Evolutionary conservation across 129 eudicot genomes (phyloP).

Genomic region (Ambrosia artemisiifolia): DNA sequence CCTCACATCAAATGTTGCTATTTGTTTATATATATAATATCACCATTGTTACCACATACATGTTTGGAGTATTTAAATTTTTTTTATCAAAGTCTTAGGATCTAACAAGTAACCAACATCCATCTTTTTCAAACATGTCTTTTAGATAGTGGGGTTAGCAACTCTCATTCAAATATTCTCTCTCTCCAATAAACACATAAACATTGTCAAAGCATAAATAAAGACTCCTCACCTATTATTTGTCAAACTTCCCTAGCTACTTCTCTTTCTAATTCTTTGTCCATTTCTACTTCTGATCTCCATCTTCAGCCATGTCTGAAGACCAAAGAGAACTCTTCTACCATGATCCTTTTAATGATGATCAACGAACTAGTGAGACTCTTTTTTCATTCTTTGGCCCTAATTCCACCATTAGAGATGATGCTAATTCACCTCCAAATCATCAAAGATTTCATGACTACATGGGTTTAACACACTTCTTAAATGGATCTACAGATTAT

Average conservation of each 20-base stretch:
- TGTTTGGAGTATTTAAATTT: neutral
- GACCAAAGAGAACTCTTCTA: conserved; percentile 58
- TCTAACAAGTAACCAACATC: conserved; percentile 32
- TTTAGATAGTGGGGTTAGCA: conserved; percentile 49
- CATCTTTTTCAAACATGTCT: conserved; percentile 53
- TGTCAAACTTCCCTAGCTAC: conserved; percentile 41
- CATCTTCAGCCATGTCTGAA: conserved; percentile 54
- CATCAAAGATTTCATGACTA: conserved; percentile 43
- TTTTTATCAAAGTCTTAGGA: conserved; percentile 19
- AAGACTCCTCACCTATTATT: conserved; percentile 47
- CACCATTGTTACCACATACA: neutral
- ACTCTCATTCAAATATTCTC: conserved; percentile 37
- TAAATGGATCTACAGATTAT: conserved; percentile 46
- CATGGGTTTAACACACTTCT: conserved; percentile 50
- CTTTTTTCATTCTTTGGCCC: conserved; percentile 36
- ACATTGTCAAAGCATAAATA: conserved; percentile 71
- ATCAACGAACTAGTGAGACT: conserved; percentile 27
- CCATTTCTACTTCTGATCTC: conserved; percentile 8
- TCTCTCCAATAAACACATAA: conserved; percentile 36
- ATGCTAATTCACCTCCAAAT: conserved; percentile 23
- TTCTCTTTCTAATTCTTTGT: conserved; percentile 15
- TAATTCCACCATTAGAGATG: conserved; percentile 16
- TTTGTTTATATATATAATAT: too few relatives aligned
- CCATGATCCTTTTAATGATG: conserved; percentile 51
- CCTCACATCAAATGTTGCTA: too few relatives aligned